A percentile compares a stretch with the other conserved stretches of the same genome.
phyloP scores from a whole-genome alignment of 2,329 filamentous ascomycete species.

The Cercospora sp. region DNA sequence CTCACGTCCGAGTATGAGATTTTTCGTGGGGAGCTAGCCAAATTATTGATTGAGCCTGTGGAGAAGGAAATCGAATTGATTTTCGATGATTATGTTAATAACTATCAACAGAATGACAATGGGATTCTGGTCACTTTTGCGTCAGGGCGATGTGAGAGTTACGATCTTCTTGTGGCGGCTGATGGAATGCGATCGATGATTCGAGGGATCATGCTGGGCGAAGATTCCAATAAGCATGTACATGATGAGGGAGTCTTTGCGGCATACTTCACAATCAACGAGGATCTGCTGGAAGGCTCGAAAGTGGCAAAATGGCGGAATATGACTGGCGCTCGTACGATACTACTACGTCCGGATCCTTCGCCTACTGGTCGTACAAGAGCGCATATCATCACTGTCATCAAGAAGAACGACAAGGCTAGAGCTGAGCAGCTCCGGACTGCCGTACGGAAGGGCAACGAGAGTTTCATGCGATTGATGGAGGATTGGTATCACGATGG shows the following conservation, averaged over 20 bases:
- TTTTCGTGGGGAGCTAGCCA: neutral
- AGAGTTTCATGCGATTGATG: neutral
- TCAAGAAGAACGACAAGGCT: neutral
- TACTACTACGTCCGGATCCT: neutral
- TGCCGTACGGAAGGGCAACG: neutral
- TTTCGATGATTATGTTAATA: neutral
- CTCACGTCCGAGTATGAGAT: neutral
- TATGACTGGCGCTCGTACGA: neutral
- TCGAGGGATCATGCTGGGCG: neutral
- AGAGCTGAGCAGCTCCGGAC: neutral
- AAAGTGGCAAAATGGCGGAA: neutral
- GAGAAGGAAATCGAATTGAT: neutral
- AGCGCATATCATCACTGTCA: neutral
- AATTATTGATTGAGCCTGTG: neutral
- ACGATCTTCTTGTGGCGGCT: neutral
- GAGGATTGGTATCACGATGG: neutral
- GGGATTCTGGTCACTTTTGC: neutral
- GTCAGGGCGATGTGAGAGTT: neutral
- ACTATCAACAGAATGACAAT: neutral
- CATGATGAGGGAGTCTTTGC: neutral
- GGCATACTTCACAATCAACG: neutral
- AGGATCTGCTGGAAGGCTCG: neutral
- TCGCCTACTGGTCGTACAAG: neutral
- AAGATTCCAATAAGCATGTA: neutral
- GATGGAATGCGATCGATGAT: neutral